Evolutionary conservation across 176 grass and related monocot genomes (phyloP), one percentile per base, ranked within the genome.

Genomic region (Avena atlantica): DNA sequence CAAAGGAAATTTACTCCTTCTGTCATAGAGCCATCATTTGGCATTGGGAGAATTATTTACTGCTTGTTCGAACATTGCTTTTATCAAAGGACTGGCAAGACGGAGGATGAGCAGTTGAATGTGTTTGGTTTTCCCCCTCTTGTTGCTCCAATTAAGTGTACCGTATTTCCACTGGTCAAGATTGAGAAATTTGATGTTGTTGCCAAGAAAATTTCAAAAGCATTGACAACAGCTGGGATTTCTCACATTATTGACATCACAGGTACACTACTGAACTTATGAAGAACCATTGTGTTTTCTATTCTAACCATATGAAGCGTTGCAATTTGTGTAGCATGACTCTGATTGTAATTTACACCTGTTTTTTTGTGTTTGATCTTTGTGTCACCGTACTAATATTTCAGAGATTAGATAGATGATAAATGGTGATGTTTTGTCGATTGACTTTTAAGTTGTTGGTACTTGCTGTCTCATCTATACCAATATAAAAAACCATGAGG

Each of bases 21-120:
- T 4, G 96, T 98, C 36, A 95, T 95, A 48, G 96, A 98, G 8
- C 96, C 93, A 67, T 95, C 96, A n/a, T 95, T 98, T 82, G 96
- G 96, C 20, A 95, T 98, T 45, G 96, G 96, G n/a, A 78, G 96
- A 45, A 98, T 98, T 76, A 94, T 98, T 50, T 98, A 95, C 57
- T 95, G 93, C 47, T 87, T 98, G 19, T 98, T 88, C 24, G 96
- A 98, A 77, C 96, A 98, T 76, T 89, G 81, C 59, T 98, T 89
- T 79, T 95, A 98, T 47, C 88, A 89, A 83, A 89, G 95, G 77
- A 63, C 80, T 89, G 88, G 96, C 17, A 92, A 88, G 74, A 11
- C 86, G 15, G 92, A 98, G 34, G 92, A 98, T 61, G 96, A 95
- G 20, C 91, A 95, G 57, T 75, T 98, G 58, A 98, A 98, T 42